phyloP scores from a whole-genome alignment of 352 stramenopile genomes.

The Globisporangium carolinianum region DNA sequence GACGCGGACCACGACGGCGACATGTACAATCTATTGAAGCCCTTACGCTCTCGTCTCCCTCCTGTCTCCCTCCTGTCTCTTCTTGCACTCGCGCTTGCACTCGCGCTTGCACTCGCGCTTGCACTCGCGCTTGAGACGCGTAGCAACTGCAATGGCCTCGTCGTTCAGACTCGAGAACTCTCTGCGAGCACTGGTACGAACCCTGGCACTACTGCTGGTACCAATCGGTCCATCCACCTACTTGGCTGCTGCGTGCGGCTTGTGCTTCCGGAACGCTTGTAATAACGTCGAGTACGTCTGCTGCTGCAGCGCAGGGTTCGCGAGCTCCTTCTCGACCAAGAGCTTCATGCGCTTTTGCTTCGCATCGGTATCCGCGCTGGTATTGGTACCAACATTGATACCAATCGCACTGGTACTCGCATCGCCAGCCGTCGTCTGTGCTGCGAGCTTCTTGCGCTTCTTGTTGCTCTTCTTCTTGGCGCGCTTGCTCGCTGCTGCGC shows the following conservation, averaged over 20 bases:
- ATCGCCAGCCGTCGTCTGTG: constrained; percentile 4
- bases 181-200: no score
- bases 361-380: constrained; percentile 12
- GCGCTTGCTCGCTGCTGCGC: constrained; percentile 10
- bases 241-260: constrained; percentile 7
- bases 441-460: constrained; percentile 51
- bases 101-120: no score
- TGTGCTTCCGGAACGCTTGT: constrained; percentile 52
- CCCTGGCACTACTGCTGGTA: no score
- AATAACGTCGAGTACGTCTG: constrained; percentile 69
- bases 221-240: no score
- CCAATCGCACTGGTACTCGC: no score
- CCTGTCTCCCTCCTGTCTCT: not conserved
- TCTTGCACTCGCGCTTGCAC: not conserved
- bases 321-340: constrained; percentile 61
- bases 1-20: not conserved
- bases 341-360: constrained; percentile 57
- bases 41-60: not conserved
- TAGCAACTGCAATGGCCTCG: no score
- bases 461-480: constrained; percentile 51
- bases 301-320: constrained; percentile 44
- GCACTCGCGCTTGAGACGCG: not conserved
- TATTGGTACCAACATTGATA: no score
- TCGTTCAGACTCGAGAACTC: no score
- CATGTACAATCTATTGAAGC: constrained; percentile 21